Evolutionary conservation across 2,329 filamentous ascomycete species (phyloP), one percentile per base, ranked within the genome.

Genomic region (Pyrenophora teres): DNA sequence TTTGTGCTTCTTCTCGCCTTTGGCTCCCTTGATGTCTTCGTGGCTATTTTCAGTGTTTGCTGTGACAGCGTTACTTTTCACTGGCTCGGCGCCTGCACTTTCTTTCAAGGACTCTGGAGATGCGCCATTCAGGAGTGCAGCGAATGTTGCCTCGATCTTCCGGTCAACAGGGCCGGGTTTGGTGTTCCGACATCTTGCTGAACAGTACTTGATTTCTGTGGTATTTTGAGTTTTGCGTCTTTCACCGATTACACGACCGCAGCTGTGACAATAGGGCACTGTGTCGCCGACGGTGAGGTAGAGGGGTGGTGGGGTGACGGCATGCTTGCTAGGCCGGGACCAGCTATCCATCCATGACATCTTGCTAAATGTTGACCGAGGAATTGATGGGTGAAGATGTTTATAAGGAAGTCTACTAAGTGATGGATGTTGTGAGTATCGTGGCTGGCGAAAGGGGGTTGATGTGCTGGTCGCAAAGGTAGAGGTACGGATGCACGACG

Each of bases 261-360:
- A 86, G 10, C 79, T 78, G 54, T 79, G 78, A 58, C 82, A 85
- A 64, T 85, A 85, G 0, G 79, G 78, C 0, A 78, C 79, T 21
- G 73, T 66, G 40, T 81, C 80, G 37, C 77, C 76, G 2, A 72
- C 63, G 1, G 74, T 74, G 21, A 85, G 73, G 60, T 86, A 86
- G 41, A 80, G 78, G 0, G 83, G 83, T 8, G 80, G 78, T 9
- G 82, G 83, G 1, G 72, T 74, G 30, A 74, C 65, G 30, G 72
- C 64, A 38, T 69, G 66, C 55, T 78, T 77, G 32, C 67, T 68
- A 1, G 75, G 75, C 10, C 76, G 72, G 2, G 75, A 77, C 74
- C 77, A 80, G 3, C 74, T 76, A 65, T 79, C 77, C 77, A 79
- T 80, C 77, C 77, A 79, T 25, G 72, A 75, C 77, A 79, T 79